Conservation (phyloP, 2,329 filamentous ascomycete species). For the Exophiala phaeomuriformis region DNA sequence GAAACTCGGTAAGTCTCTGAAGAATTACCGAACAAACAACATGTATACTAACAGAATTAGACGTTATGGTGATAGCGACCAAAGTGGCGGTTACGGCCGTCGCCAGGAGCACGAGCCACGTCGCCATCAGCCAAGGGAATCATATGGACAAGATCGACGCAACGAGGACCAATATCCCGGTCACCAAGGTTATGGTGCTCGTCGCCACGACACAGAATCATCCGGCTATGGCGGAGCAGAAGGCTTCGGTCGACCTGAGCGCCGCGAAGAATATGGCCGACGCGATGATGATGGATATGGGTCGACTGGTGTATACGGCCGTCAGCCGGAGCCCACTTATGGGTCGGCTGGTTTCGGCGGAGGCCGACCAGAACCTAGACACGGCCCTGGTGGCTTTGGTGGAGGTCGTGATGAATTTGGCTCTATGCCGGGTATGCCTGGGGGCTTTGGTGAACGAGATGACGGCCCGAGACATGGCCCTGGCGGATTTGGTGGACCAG, state of each 20-base stretch:
- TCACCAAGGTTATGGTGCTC: constrained; percentile 1
- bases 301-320: constrained; percentile 6
- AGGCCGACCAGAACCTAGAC: not conserved
- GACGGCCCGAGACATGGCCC: not conserved
- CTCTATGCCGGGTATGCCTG: not conserved
- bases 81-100: constrained; percentile 12
- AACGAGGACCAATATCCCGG: constrained; percentile 5
- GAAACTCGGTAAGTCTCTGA: constrained; percentile 17
- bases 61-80: constrained; percentile 20
- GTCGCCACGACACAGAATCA: constrained; percentile 2
- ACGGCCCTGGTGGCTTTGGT: not conserved
- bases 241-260: constrained; percentile 6
- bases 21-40: not conserved
- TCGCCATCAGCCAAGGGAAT: constrained; percentile 17
- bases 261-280: constrained; percentile 17
- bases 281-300: constrained; percentile 12
- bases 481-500: not conserved
- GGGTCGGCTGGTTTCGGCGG: not conserved
- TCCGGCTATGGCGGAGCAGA: constrained; percentile 1
- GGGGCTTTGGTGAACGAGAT: no score
- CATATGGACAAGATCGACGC: not conserved
- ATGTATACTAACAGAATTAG: constrained; percentile 1
- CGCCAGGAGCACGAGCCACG: constrained; percentile 20
- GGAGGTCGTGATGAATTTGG: not conserved
- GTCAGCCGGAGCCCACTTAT: not conserved